A percentile compares a stretch with the other conserved stretches of the same genome.
phyloP scores from a whole-genome alignment of 2,329 filamentous ascomycete species.

The Stemphylium beticola region DNA sequence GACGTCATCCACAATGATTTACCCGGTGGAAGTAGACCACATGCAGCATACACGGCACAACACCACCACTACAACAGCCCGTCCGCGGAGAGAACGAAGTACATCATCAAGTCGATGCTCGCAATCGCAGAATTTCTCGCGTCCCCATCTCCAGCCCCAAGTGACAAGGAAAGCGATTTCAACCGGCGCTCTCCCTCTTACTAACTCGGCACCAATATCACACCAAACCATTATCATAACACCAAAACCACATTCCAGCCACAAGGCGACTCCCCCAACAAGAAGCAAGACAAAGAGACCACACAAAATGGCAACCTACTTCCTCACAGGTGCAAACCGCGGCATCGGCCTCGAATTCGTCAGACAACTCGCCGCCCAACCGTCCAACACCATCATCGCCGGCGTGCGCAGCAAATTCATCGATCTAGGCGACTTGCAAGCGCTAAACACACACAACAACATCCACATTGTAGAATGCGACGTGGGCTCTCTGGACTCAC shows the following conservation, averaged over 20 bases:
- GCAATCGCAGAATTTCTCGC: constrained; percentile 16
- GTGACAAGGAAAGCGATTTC: not conserved
- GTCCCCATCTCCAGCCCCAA: constrained; percentile 5
- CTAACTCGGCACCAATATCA: constrained; percentile 9
- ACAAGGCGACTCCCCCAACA: not conserved
- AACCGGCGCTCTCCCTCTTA: not conserved
- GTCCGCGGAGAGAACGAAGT: constrained; percentile 14
- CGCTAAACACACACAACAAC: constrained; percentile 28
- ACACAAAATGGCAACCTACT: constrained; percentile 39
- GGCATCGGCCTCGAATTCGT: constrained; percentile 43
- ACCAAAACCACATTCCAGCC: not conserved
- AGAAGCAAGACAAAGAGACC: not conserved
- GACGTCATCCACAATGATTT: constrained; percentile 15
- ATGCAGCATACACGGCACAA: constrained; percentile 11
- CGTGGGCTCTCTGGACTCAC: constrained; percentile 40
- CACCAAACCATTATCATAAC: constrained; percentile 4
- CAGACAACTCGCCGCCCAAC: constrained; percentile 37
- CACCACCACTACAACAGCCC: not conserved
- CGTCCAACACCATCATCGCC: constrained; percentile 49
- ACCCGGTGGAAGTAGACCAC: constrained; percentile 17
- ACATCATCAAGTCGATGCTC: constrained; percentile 11
- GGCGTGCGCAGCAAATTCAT: constrained; percentile 45
- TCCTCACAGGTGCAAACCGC: constrained; percentile 42
- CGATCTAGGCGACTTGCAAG: constrained; percentile 38
- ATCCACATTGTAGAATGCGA: constrained; percentile 53